Base-by-base conservation (phyloP, 1,139 yeast species). In the Saccharomycopsis phalli region DNA sequence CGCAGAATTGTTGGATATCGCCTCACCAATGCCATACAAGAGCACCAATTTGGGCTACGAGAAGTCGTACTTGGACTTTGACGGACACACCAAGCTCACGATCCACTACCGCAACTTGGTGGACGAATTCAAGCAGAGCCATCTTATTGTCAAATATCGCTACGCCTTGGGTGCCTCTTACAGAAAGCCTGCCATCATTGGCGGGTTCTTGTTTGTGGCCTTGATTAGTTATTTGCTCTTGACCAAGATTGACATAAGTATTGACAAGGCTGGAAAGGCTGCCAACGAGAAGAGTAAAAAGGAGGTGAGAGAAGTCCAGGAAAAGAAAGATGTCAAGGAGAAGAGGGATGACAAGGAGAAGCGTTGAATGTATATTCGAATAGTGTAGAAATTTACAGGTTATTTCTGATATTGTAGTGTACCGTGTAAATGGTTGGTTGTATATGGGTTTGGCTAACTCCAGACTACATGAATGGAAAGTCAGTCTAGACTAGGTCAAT, bases 81-180 rank as follows among this genome's bases (percentile, higher is more conserved):
- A 68, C 33, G 98, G 98, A 21, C 93, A 91, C 51, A 78, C 83
- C 29, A 81, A 82, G 51, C 71, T 84, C n/a, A 70, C 78, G 14
- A 61, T 87, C 41, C 62, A 63, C 31, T 83, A 69, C 57, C 56
- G 60, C 21, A 80, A 83, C 56, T 57, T 88, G 50, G 71, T 83
- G 48, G 95, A 83, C 57, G 87, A 78, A 46, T 68, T 82, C 57
- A 66, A 71, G 46, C 64, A 66, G 36, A 65, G 76, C 31, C 75
- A 75, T 40, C 61, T 87, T 6, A 63, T 70, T 45, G 64, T 88
- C 40, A 67, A 70, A 47, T 91, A 88, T 61, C 68, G 63, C 50
- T 83, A 75, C 59, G 62, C 84, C 17, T 57, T 61, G 11, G 54
- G 61, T 31, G 73, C 69, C 47, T 70, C 74, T 56, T 62, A 74